Conservation (phyloP, 441 rosid genomes). For the Brassica hybrid region DNA sequence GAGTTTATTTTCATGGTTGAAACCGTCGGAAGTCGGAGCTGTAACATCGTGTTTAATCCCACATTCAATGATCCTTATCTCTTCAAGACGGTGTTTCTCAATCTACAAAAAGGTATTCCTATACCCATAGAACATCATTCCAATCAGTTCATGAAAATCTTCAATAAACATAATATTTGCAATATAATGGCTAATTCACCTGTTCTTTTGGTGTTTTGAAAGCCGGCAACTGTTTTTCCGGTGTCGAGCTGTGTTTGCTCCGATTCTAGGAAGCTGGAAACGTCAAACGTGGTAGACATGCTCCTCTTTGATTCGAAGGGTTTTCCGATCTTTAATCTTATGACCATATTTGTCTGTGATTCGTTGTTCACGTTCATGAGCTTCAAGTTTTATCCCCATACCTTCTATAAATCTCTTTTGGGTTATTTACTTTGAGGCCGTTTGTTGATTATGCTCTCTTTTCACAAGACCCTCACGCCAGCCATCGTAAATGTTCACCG, state of each 20-base stretch:
- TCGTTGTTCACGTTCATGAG: no score
- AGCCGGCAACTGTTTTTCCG: neutral
- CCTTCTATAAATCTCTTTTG: neutral
- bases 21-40: no score
- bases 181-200: no score
- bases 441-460: neutral
- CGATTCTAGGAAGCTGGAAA: neutral
- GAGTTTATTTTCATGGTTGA: no score
- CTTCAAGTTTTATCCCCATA: neutral
- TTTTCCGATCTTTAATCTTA: neutral
- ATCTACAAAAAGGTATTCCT: neutral
- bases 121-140: neutral
- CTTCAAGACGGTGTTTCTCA: neutral
- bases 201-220: no score
- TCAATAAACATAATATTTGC: neutral
- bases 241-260: neutral
- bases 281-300: no score
- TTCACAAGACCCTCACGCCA: neutral
- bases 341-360: no score
- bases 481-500: neutral
- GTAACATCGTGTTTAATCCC: no score
- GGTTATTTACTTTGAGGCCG: neutral
- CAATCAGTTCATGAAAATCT: neutral
- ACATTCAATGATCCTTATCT: neutral
- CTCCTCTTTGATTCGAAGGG: neutral